These are phyloP conservation scores for Pyrrhoderma noxium DNA, from an alignment of 1,284 basidiomycete species.

Conservation along the genomic window DNA sequence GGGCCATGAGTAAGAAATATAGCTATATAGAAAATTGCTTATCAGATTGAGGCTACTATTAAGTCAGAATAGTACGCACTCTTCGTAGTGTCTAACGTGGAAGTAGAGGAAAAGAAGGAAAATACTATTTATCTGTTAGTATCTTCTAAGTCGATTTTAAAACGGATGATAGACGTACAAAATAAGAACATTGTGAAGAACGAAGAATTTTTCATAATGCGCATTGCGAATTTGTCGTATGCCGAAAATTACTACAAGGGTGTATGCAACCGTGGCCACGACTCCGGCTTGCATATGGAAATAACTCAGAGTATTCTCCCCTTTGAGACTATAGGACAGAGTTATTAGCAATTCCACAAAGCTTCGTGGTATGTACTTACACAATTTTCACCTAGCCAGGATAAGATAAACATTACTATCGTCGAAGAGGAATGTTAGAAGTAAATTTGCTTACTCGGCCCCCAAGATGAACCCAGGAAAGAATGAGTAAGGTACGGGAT, in stretches of 20 bases:
- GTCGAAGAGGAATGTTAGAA: background rate
- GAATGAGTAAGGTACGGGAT: constrained; percentile 28
- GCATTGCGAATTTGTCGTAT: constrained; percentile 32
- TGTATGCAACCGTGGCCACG: constrained; percentile 31
- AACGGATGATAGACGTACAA: constrained; percentile 20
- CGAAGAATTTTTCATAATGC: constrained; percentile 42
- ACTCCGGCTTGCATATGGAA: constrained; percentile 31
- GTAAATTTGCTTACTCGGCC: constrained; percentile 23
- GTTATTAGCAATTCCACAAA: too few relatives aligned
- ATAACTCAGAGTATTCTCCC: background rate
- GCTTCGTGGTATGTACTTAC: constrained; percentile 2
- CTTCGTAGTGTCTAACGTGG: constrained; percentile 7
- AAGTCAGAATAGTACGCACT: background rate
- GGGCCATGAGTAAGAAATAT: constrained; percentile 31
- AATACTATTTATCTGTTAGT: constrained; percentile 24
- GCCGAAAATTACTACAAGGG: constrained; percentile 33
- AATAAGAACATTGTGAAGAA: constrained; percentile 36
- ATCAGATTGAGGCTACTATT: background rate
- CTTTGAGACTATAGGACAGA: background rate
- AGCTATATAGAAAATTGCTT: constrained; percentile 20
- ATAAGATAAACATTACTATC: constrained; percentile 20
- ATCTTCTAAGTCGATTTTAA: background rate
- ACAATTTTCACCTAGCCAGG: constrained; percentile 12
- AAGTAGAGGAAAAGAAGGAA: constrained; percentile 21
- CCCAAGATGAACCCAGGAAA: constrained; percentile 29